Conservation (phyloP, 2,329 filamentous ascomycete genomes). For the Xylaria sp. region DNA sequence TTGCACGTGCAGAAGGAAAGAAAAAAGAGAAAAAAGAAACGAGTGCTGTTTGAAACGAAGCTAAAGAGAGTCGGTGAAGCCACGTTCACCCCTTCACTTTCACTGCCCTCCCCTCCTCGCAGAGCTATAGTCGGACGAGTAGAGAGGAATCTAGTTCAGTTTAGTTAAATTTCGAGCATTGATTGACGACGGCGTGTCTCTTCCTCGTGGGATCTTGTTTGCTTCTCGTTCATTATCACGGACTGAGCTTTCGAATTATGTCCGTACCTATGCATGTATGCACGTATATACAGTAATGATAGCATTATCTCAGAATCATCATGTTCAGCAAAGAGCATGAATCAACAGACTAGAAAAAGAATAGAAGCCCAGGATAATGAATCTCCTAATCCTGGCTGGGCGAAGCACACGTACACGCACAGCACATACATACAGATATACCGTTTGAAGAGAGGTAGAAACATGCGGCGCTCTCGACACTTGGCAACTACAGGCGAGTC, state of each 20-base stretch:
- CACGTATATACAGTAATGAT: no score
- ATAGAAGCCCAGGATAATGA: neutral
- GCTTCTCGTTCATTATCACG: conserved; percentile 12
- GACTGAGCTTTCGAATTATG: neutral
- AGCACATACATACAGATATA: no score
- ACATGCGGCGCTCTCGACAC: neutral
- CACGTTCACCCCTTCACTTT: conserved; percentile 20
- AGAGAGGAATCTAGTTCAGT: neutral
- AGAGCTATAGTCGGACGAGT: neutral
- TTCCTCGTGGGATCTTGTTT: neutral
- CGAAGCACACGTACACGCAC: neutral
- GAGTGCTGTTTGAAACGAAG: neutral
- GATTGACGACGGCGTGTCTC: neutral
- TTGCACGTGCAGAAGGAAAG: conserved; percentile 1
- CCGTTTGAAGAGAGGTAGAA: no score
- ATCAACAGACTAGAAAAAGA: neutral
- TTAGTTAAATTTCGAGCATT: neutral
- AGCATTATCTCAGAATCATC: no score
- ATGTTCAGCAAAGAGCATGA: neutral
- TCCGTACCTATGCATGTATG: no score
- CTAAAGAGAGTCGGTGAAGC: conserved; percentile 16
- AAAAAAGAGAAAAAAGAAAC: no score
- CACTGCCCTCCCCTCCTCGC: neutral
- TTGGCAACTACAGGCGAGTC: neutral
- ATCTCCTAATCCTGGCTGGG: conserved; percentile 4